Percentiles rank a stretch among this genome's conserved stretches.
These are phyloP conservation scores for Plasmodium knowlesi DNA, from an alignment of 169 alveolate species.

Conservation along the genomic window DNA sequence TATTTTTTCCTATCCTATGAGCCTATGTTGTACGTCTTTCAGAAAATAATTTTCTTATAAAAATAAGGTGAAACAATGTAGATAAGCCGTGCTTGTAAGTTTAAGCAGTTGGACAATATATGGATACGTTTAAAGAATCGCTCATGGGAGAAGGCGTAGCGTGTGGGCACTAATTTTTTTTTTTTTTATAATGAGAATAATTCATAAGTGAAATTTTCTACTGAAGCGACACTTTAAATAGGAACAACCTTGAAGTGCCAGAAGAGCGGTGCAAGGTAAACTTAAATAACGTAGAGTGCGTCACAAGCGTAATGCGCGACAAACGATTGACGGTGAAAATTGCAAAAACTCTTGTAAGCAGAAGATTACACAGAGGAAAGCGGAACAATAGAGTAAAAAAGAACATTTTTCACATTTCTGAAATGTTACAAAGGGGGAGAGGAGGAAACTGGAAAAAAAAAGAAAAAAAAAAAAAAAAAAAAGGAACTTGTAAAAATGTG, in stretches of 20 bases:
- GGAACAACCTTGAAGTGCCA: not conserved
- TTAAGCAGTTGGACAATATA: not conserved
- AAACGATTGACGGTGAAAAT: not conserved
- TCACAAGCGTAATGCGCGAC: not conserved
- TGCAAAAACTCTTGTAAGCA: not conserved
- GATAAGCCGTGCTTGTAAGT: not conserved
- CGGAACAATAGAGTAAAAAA: not conserved
- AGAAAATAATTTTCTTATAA: not conserved
- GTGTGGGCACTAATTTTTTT: not conserved
- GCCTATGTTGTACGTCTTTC: not conserved
- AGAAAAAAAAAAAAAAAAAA: not conserved
- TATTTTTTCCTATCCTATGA: not conserved
- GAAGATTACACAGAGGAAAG: not conserved
- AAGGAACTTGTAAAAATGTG: not conserved
- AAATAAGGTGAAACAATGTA: not conserved
- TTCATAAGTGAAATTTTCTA: slow-evolving; percentile 18
- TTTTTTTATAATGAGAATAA: slow-evolving; percentile 1
- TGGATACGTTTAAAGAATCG: not conserved
- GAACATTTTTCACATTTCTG: not conserved
- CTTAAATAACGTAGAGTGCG: not conserved
- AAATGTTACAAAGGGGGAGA: not conserved
- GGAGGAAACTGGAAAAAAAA: not conserved
- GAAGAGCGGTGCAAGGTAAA: not conserved
- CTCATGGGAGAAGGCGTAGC: not conserved
- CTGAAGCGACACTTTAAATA: not conserved